Conservation (phyloP, 768 basidiomycete species). For the Rhodotorula sphaerocarpa region DNA sequence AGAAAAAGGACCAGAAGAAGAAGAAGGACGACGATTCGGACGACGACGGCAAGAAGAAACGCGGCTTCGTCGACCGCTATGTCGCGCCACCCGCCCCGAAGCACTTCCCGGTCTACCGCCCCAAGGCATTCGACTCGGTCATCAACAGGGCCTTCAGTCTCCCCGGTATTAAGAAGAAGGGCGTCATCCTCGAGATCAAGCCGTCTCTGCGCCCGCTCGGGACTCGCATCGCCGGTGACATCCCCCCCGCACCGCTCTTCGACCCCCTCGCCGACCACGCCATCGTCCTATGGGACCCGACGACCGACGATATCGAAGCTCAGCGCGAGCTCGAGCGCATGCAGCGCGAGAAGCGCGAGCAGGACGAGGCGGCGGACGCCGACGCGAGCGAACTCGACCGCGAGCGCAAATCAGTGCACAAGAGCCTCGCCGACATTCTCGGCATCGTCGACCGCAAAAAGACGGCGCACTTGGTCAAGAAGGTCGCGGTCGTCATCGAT, state of each 20-base stretch:
- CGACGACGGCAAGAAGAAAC: slow-evolving; percentile 40
- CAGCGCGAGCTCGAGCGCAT: slow-evolving; percentile 71
- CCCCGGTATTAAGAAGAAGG: slow-evolving; percentile 50
- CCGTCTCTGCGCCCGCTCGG: slow-evolving; percentile 55
- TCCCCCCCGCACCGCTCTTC: slow-evolving; percentile 84
- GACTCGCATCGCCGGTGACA: slow-evolving; percentile 65
- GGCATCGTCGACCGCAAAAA: slow-evolving; percentile 60
- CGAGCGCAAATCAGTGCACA: slow-evolving; percentile 67
- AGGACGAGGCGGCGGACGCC: slow-evolving; percentile 47
- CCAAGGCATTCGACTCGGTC: slow-evolving; percentile 63
- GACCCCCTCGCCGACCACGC: slow-evolving; percentile 98
- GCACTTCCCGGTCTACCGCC: slow-evolving; percentile 60
- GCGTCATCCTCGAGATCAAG: slow-evolving; percentile 25
- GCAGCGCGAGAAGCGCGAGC: slow-evolving; percentile 58
- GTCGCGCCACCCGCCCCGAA: slow-evolving; percentile 31
- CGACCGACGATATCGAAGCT: slow-evolving; percentile 82
- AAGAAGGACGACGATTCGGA: slow-evolving; percentile 44
- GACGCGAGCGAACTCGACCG: slow-evolving; percentile 47
- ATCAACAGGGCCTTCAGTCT: slow-evolving; percentile 61
- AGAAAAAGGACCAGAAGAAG: slow-evolving; percentile 59
- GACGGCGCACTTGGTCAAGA: slow-evolving; percentile 63
- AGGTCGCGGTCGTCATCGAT: slow-evolving; percentile 95
- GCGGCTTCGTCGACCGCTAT: slow-evolving; percentile 42
- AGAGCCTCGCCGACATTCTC: slow-evolving; percentile 69
- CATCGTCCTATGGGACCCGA: slow-evolving; percentile 93